Conservation (phyloP, 31 red algal species). For the Porphyra umbilicalis region DNA sequence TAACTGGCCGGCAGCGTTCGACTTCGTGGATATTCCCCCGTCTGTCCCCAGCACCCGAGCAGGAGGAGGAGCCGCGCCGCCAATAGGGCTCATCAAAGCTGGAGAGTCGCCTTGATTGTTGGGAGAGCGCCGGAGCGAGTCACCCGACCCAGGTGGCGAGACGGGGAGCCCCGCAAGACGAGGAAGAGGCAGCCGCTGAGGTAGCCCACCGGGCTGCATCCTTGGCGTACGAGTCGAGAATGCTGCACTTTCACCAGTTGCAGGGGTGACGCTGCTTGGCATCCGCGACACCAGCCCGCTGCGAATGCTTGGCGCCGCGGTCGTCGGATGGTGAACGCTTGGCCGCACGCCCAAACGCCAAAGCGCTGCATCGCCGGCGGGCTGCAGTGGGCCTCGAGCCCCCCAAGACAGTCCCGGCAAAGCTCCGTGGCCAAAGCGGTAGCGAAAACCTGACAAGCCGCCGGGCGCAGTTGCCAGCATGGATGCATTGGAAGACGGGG, state of each 20-base stretch:
- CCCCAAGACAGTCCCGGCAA: too few species aligned
- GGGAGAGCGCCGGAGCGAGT: background rate
- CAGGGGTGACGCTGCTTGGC: background rate
- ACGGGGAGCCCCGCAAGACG: background rate
- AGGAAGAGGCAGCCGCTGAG: background rate
- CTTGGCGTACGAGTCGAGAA: background rate
- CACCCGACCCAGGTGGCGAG: background rate
- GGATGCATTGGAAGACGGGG: too few species aligned
- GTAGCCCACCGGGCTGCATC: background rate
- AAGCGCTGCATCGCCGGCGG: background rate
- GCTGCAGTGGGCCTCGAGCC: too few species aligned
- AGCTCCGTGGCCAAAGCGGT: too few species aligned
- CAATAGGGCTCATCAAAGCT: too few species aligned
- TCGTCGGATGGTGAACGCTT: background rate
- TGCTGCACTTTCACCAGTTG: too few species aligned
- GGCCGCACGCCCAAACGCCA: background rate
- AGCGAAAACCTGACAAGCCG: too few species aligned
- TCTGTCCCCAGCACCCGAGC: too few species aligned
- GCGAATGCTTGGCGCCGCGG: background rate
- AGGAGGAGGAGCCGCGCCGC: too few species aligned
- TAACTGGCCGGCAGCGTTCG: too few species aligned
- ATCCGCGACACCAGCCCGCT: background rate
- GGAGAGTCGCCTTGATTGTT: background rate
- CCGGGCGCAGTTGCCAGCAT: too few species aligned
- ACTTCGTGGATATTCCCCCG: too few species aligned